Percentiles rank a stretch among this genome's conserved stretches.
Conservation (phyloP, 2,329 filamentous ascomycete genomes). For the Periconia sp. region DNA sequence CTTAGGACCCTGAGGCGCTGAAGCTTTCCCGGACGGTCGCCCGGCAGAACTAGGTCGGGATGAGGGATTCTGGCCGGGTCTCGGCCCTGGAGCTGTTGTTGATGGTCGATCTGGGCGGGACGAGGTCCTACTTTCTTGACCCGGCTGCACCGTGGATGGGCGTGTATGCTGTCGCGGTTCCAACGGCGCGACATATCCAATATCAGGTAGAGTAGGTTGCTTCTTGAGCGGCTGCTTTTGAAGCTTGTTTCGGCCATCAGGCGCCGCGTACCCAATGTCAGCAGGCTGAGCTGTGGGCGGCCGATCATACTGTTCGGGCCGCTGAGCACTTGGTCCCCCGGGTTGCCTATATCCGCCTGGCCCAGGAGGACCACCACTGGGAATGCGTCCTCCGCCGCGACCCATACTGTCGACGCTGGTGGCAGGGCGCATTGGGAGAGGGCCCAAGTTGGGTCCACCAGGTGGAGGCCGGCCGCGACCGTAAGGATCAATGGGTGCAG, state of each 20-base stretch:
- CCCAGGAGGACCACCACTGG: slow-evolving; percentile 37
- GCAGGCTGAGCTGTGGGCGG: slow-evolving; percentile 49
- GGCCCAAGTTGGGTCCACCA: slow-evolving; percentile 33
- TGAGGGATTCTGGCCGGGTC: slow-evolving; percentile 13
- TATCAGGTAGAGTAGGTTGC: slow-evolving; percentile 40
- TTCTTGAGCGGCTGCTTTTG: slow-evolving; percentile 48
- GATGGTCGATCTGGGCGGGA: slow-evolving; percentile 32
- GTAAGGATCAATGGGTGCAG: slow-evolving; percentile 29
- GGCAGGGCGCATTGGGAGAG: slow-evolving; percentile 43
- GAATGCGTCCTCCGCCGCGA: slow-evolving; percentile 37
- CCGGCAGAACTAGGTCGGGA: slow-evolving; percentile 39
- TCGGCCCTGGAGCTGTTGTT: slow-evolving; percentile 24
- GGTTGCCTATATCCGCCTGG: slow-evolving; percentile 45
- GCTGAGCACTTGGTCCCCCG: slow-evolving; percentile 45
- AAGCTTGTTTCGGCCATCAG: slow-evolving; percentile 52
- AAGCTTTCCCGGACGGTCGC: slow-evolving; percentile 30
- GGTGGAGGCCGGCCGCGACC: slow-evolving; percentile 36
- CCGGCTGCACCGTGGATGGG: slow-evolving; percentile 41
- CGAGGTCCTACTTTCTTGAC: slow-evolving; percentile 39
- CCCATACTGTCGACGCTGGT: slow-evolving; percentile 46
- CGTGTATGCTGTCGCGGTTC: slow-evolving; percentile 43
- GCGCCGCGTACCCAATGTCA: slow-evolving; percentile 51
- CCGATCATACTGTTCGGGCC: slow-evolving; percentile 37
- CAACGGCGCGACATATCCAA: slow-evolving; percentile 46
- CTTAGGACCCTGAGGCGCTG: slow-evolving; percentile 7